These are phyloP conservation scores for Syzygium grande DNA, from an alignment of 345 rosid species.

Conservation along the genomic window DNA sequence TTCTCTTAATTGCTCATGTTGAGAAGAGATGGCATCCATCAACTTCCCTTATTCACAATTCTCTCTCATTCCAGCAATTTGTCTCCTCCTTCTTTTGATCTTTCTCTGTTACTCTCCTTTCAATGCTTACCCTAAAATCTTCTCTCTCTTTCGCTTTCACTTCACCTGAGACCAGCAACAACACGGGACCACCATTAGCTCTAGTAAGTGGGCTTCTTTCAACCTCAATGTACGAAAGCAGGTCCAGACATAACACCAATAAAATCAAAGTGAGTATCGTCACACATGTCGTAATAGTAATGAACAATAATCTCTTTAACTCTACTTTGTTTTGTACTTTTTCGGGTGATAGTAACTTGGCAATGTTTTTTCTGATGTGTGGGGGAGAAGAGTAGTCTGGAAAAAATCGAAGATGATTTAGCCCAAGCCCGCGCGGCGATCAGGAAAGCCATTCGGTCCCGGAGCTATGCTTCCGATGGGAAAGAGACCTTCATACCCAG, in stretches of 20 bases:
- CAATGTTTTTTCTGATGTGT: not conserved
- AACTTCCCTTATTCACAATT: not conserved
- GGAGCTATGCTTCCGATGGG: constrained; percentile 22
- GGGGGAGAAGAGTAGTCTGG: constrained; percentile 12
- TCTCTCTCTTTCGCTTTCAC: not conserved
- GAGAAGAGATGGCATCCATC: not conserved
- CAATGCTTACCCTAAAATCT: not conserved
- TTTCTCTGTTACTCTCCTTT: not conserved
- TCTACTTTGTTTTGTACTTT: not conserved
- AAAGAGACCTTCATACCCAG: constrained; percentile 31
- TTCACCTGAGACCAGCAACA: not conserved
- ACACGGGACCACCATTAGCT: constrained; percentile 1
- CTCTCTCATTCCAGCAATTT: not conserved
- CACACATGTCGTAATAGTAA: not conserved
- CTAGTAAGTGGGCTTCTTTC: not conserved
- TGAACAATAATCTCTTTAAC: not conserved
- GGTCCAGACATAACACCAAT: not conserved
- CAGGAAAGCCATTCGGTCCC: constrained; percentile 24
- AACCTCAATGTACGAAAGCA: constrained; percentile 2
- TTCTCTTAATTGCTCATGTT: not conserved
- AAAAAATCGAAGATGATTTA: constrained; percentile 31
- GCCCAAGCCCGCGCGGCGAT: constrained; percentile 43
- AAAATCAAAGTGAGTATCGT: not conserved
- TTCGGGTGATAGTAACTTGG: not conserved
- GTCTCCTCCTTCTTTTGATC: not conserved